Base-by-base conservation (phyloP, 345 rosid species). In the Populus alba region DNA sequence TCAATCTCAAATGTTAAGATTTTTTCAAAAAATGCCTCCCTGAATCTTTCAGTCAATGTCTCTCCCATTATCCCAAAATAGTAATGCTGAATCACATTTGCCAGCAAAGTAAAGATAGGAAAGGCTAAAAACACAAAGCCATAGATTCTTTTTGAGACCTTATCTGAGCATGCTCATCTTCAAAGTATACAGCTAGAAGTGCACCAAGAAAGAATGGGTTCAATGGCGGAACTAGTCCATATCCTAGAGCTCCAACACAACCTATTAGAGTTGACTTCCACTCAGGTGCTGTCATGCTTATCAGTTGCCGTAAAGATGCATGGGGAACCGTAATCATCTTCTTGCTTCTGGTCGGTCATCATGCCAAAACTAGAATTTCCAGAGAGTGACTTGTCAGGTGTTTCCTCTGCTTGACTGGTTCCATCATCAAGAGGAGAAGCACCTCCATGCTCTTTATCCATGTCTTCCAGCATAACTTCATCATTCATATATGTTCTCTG, bases 11-110 rank as follows among this genome's bases (percentile, higher is more conserved):
- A 81, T 0, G 82, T 79, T 22, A 83, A 51, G 41, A 85, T 77
- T 79, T 84, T 85, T 10, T 31, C 69, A 25, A 85, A 74, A 23
- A 87, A 62, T 17, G 13, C 59, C 67, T 78, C 83, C 55, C 86
- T 72, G 5, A 82, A 75, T 61, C 81, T 79, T 76, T 75, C 83
- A 5, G 73, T 83, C 37, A 85, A 63, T 20, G 29, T 25, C 63
- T 78, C 78, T 25, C 90, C 88, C 86, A 87, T 81, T 57, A 79
- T 51, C 8, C 81, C 83, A 1, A 85, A 79, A 81, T 78, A 69
- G 79, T 87, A 83, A 80, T 78, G 81, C 77, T 83, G 84, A 70
- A 87, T 66, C 66, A 85, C 68, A 68, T 85, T 85, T 27, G 76
- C 70, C 22, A 83, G 23, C 20, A 83, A 71, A 51, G 73, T 13